phyloP scores from a whole-genome alignment of 805 yeast species.

The Saccharomyces eubayanus region DNA sequence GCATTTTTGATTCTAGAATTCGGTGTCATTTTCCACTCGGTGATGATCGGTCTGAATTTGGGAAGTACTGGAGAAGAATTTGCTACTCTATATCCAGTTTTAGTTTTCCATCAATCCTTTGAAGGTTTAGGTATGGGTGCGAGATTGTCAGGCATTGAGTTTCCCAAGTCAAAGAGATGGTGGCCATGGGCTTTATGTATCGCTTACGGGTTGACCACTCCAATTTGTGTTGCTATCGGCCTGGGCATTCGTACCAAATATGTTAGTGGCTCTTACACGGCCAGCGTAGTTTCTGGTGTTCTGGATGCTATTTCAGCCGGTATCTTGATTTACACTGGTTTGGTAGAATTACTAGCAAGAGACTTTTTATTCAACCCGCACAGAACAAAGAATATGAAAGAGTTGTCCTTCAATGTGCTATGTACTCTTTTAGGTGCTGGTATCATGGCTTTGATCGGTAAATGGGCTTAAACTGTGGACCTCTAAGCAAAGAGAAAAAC shows the following conservation, averaged over 20 bases:
- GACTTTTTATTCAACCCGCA: constrained; percentile 48
- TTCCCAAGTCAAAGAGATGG: constrained; percentile 38
- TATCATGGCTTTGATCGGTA: constrained; percentile 65
- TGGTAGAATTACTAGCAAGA: constrained; percentile 68
- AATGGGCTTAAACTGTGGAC: constrained; percentile 48
- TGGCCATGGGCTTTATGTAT: constrained; percentile 40
- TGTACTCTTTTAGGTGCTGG: constrained; percentile 46
- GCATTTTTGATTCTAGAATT: constrained; percentile 56
- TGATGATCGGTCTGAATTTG: constrained; percentile 61
- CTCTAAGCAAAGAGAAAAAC: not conserved
- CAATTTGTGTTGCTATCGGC: constrained; percentile 66
- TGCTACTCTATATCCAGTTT: constrained; percentile 51
- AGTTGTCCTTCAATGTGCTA: constrained; percentile 29
- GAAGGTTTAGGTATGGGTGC: constrained; percentile 78
- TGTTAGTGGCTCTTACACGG: constrained; percentile 44
- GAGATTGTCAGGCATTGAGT: constrained; percentile 50
- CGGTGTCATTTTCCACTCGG: constrained; percentile 68
- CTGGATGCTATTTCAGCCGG: constrained; percentile 69
- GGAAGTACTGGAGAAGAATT: constrained; percentile 61
- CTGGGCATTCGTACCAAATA: constrained; percentile 58
- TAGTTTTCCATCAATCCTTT: constrained; percentile 68
- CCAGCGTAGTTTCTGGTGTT: constrained; percentile 52
- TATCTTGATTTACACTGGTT: constrained; percentile 59
- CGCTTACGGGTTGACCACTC: constrained; percentile 54
- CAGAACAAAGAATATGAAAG: constrained; percentile 35